Evolutionary conservation across 129 eudicot species (phyloP), one percentile per base, ranked within the genome.

Genomic region (Artemisia annua): DNA sequence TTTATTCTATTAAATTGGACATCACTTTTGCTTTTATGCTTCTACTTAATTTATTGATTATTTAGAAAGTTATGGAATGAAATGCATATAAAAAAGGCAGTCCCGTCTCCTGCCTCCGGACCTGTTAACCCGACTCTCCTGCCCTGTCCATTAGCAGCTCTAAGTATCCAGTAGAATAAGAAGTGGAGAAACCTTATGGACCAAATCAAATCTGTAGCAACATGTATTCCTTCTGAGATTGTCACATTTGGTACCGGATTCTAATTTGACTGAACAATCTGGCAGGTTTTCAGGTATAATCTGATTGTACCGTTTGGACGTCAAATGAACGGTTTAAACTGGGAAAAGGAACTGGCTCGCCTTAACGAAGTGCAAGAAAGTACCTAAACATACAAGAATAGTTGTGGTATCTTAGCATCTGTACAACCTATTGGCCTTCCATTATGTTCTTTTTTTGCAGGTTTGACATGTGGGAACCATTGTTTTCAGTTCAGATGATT

Each of bases 271-370:
- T 56, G 35, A 44, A 24, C 50, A 57, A 66, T 56, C n/a, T 55
- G 16, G 61, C 85, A 92, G 98, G 96, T 92, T 19, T 87, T 87
- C 69, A 90, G 84, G 68, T 89, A 92, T 85, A 92, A 92, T 75
- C 83, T 92, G 32, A 87, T 92, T 59, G 98, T 89, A 52, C 98
- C 98, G 10, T 92, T 89, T 82, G 98, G 98, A 14, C 96, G 96
- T 22, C 98, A 92, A 71, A 87, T 92, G 90, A 67, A 57, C 46
- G 98, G 95, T 61, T 75, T 89, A 44, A 92, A 89, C 69, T 92
- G 96, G 98, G 95, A 92, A 69, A 92, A 82, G 74, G 98, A 92
- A 80, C 26, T 92, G 3, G 69, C 64, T 22, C 86, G 84, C 15
- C 60, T 88, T 39, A 76, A 83, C 1, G 87, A 83, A 60, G 79